Percentiles rank a stretch among this genome's conserved stretches.
Evolutionary conservation across 768 basidiomycete species (phyloP).

Genomic region (Rhodosporidiobolus odoratus): DNA sequence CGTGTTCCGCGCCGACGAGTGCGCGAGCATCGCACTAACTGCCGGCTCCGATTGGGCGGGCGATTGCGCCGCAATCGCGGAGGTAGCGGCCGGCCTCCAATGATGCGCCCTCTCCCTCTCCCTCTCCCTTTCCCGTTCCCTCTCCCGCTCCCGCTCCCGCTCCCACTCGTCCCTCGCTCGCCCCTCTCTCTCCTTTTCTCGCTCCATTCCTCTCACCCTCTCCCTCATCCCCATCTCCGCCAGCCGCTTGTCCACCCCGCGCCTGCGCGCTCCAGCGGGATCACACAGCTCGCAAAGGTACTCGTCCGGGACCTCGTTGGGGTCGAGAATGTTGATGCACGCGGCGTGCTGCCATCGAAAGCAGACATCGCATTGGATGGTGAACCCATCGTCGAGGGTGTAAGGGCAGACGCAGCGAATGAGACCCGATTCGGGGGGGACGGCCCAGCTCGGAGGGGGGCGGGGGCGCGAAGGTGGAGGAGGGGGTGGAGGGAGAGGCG

Average conservation of each 20-base stretch:
- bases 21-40: too few relatives aligned
- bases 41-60: too few relatives aligned
- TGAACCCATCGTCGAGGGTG: conserved; percentile 72
- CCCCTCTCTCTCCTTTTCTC: conserved; percentile 7
- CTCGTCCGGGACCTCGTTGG: conserved; percentile 59
- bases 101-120: background rate
- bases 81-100: too few relatives aligned
- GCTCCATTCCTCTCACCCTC: conserved; percentile 32
- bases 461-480: conserved; percentile 5
- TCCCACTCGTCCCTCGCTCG: conserved; percentile 1
- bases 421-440: conserved; percentile 38
- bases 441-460: conserved; percentile 14
- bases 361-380: conserved; percentile 77
- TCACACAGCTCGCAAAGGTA: conserved; percentile 71
- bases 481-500: background rate
- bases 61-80: too few relatives aligned
- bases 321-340: conserved; percentile 52
- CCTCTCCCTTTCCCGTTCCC: background rate
- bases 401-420: conserved; percentile 68
- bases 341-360: conserved; percentile 76
- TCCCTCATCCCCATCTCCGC: conserved; percentile 52
- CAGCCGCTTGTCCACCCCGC: conserved; percentile 53
- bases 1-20: too few relatives aligned
- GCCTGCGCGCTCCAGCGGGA: conserved; percentile 43
- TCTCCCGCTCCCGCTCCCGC: background rate